Percentiles rank a stretch among this genome's conserved stretches.
Evolutionary conservation across 2,329 filamentous ascomycete species (phyloP).

Genomic region (Nectriaceae sp.): DNA sequence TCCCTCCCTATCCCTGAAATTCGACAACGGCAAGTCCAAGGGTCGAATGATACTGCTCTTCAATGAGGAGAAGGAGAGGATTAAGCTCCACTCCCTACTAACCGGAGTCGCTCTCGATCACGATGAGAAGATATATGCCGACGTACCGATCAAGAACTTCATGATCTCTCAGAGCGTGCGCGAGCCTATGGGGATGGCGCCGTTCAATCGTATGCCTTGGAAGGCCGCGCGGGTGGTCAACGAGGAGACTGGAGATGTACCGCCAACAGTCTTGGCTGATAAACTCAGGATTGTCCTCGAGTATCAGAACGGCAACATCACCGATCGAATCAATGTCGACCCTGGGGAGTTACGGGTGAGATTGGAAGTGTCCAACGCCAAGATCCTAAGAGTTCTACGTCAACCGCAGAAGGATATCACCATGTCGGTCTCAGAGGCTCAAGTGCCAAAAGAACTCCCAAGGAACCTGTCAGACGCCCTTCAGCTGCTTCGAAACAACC

Average conservation of each 20-base stretch:
- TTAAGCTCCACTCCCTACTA: slow-evolving; percentile 70
- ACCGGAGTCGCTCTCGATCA: slow-evolving; percentile 69
- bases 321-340: slow-evolving; percentile 80
- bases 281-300: slow-evolving; percentile 74
- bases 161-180: slow-evolving; percentile 58
- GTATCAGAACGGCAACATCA: slow-evolving; percentile 74
- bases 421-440: slow-evolving; percentile 70
- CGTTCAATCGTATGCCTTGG: slow-evolving; percentile 60
- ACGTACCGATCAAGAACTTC: slow-evolving; percentile 67
- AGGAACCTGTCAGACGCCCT: slow-evolving; percentile 66
- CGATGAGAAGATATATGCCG: slow-evolving; percentile 70
- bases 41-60: slow-evolving; percentile 80
- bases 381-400: slow-evolving; percentile 67
- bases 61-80: slow-evolving; percentile 68
- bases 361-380: slow-evolving; percentile 62
- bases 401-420: slow-evolving; percentile 77
- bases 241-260: slow-evolving; percentile 59
- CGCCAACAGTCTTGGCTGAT: slow-evolving; percentile 74
- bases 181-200: slow-evolving; percentile 50
- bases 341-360: slow-evolving; percentile 72
- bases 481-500: slow-evolving; percentile 55
- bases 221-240: slow-evolving; percentile 73
- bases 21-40: slow-evolving; percentile 64
- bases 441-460: slow-evolving; percentile 61
- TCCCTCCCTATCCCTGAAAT: slow-evolving; percentile 70